phyloP scores from a whole-genome alignment of 305 asterid species.

The Fraxinus angustifolia region DNA sequence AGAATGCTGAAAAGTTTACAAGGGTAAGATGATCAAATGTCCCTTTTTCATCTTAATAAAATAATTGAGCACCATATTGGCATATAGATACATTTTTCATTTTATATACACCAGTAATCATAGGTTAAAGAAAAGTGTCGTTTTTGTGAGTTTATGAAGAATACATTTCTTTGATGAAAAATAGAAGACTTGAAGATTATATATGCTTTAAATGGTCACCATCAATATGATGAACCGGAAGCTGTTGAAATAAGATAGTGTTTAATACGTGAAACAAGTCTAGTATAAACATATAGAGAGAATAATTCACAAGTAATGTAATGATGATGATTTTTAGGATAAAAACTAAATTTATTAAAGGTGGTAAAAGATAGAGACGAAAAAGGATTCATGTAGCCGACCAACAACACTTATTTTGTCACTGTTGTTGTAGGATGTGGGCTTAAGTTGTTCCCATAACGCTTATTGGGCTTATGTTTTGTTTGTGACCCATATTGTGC shows the following conservation, averaged over 20 bases:
- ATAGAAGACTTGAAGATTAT: not conserved
- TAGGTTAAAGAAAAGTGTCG: not conserved
- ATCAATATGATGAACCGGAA: not conserved
- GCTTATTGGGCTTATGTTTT: no score
- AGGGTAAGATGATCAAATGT: not conserved
- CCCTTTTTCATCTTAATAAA: not conserved
- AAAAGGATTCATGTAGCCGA: not conserved
- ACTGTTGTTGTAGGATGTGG: not conserved
- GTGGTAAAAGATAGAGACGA: not conserved
- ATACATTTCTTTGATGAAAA: not conserved
- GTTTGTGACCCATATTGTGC: no score
- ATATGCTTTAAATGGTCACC: not conserved
- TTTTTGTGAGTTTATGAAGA: not conserved
- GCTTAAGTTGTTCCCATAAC: no score
- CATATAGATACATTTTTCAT: not conserved
- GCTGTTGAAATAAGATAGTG: not conserved
- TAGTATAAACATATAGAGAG: not conserved
- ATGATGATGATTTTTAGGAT: not conserved
- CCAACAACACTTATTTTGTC: not conserved
- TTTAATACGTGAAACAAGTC: not conserved
- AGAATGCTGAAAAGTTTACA: not conserved
- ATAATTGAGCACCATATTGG: not conserved
- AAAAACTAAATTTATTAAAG: not conserved
- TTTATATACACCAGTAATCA: not conserved
- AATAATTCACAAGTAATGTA: not conserved